These are phyloP conservation scores for Lophiostoma macrostomum DNA, from an alignment of 495 filamentous ascomycete species.

Conservation along the genomic window DNA sequence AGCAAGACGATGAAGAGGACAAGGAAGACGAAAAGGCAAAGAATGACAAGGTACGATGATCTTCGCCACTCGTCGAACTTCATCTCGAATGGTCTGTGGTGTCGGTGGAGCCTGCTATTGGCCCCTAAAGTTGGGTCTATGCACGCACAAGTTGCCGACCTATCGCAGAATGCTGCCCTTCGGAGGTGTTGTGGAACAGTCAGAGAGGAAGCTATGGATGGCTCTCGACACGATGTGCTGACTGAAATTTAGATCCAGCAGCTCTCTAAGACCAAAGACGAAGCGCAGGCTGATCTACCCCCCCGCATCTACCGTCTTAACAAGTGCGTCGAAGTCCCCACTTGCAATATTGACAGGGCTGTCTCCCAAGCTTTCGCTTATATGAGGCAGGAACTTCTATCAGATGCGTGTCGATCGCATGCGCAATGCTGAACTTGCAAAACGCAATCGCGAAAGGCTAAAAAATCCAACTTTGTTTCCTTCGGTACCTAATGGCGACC, in stretches of 20 bases:
- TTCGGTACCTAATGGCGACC: conserved; percentile 69
- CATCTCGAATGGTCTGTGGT: too few relatives aligned
- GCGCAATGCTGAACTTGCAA: conserved; percentile 74
- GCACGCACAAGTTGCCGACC: too few relatives aligned
- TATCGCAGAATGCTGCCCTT: too few relatives aligned
- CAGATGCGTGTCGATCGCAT: conserved; percentile 78
- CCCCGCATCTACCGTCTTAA: conserved; percentile 84
- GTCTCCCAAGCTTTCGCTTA: conserved; percentile 21
- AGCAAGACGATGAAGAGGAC: conserved; percentile 43
- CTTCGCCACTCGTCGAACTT: too few relatives aligned
- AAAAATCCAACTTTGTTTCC: conserved; percentile 78
- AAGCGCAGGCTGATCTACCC: conserved; percentile 34
- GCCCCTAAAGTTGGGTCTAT: too few relatives aligned
- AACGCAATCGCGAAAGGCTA: conserved; percentile 75
- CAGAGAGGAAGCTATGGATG: too few relatives aligned
- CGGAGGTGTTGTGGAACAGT: too few relatives aligned
- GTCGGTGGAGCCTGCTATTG: too few relatives aligned
- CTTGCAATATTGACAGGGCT: too few relatives aligned
- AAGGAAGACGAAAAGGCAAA: conserved; percentile 53
- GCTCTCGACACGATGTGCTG: too few relatives aligned
- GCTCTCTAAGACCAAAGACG: conserved; percentile 30
- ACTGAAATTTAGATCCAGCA: conserved; percentile 42
- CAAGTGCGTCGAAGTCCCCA: too few relatives aligned
- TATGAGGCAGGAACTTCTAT: conserved; percentile 68
- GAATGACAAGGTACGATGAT: conserved; percentile 37